Percentiles rank a stretch among this genome's conserved stretches.
phyloP scores from a whole-genome alignment of 2,329 filamentous ascomycete genomes.

The Fusarium ambrosium region DNA sequence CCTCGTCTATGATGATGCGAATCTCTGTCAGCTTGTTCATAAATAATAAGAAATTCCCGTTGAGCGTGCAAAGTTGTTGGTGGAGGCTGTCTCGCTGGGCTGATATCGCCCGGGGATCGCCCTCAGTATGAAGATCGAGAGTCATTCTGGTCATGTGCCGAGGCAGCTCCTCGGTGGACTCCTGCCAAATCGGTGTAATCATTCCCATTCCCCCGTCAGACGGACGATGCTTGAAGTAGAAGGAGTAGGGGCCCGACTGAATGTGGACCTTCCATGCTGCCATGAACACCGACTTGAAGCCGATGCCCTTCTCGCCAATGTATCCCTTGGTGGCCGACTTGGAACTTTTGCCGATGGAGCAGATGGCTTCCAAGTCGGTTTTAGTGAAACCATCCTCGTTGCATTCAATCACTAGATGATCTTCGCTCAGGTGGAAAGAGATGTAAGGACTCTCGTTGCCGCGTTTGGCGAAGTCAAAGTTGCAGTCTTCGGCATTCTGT shows the following conservation, averaged over 20 bases:
- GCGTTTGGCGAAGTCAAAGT: too few species aligned
- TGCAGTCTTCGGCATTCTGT: constrained; percentile 24
- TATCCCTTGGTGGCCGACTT: constrained; percentile 28
- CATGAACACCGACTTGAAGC: constrained; percentile 38
- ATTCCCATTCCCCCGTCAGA: constrained; percentile 23
- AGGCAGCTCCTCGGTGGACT: background rate
- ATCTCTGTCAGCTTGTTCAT: constrained; percentile 25
- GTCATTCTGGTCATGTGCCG: constrained; percentile 27
- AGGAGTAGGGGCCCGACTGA: constrained; percentile 35
- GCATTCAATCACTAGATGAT: constrained; percentile 17
- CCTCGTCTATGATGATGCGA: constrained; percentile 3
- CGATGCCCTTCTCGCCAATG: constrained; percentile 32
- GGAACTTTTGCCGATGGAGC: constrained; percentile 1
- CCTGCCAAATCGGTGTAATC: constrained; percentile 31
- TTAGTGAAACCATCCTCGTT: constrained; percentile 23
- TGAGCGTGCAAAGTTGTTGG: constrained; percentile 21
- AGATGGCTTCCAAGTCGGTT: background rate
- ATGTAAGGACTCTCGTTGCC: background rate
- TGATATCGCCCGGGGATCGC: too few species aligned
- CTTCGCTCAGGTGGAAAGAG: background rate
- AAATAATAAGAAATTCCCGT: constrained; percentile 32
- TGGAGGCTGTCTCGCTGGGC: background rate
- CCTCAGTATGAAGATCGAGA: constrained; percentile 24
- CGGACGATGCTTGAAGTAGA: constrained; percentile 27
- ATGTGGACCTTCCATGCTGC: constrained; percentile 29